These are phyloP conservation scores for Lachnellula arida DNA, from an alignment of 2,329 filamentous ascomycete species.

Conservation along the genomic window DNA sequence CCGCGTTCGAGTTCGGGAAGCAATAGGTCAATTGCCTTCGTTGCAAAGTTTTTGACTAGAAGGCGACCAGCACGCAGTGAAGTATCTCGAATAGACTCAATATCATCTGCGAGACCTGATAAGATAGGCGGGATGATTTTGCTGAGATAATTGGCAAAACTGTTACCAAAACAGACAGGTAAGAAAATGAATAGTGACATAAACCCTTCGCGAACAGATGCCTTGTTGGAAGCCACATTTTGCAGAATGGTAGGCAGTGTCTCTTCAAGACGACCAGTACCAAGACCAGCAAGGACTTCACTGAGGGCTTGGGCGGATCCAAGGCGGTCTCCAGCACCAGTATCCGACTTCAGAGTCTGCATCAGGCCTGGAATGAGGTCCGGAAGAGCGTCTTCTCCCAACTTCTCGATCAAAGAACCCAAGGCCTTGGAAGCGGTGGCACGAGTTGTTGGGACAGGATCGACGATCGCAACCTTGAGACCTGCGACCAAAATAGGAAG, in stretches of 20 bases:
- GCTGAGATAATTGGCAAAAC: constrained; percentile 91
- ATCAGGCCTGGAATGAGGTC: constrained; percentile 97
- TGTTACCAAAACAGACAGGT: constrained; percentile 98
- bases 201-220: constrained; percentile 92
- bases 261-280: constrained; percentile 88
- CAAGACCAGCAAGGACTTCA: constrained; percentile 91
- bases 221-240: constrained; percentile 87
- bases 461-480: constrained; percentile 81
- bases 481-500: constrained; percentile 89
- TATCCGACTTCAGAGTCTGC: constrained; percentile 95
- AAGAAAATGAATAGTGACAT: constrained; percentile 99
- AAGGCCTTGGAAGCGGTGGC: constrained; percentile 94
- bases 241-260: constrained; percentile 93
- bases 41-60: constrained; percentile 97
- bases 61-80: constrained; percentile 88
- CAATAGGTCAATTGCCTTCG: constrained; percentile 87
- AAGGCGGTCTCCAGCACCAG: constrained; percentile 89
- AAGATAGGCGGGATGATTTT: constrained; percentile 95
- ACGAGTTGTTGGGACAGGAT: constrained; percentile 92
- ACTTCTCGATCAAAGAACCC: constrained; percentile 94
- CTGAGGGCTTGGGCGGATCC: constrained; percentile 94
- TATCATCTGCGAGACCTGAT: constrained; percentile 87
- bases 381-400: constrained; percentile 92
- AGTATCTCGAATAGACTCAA: constrained; percentile 96
- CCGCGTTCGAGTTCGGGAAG: constrained; percentile 93